Percentiles rank a stretch among this genome's conserved stretches.
Conservation (phyloP, 805 yeast species). For the Metschnikowia kunwiensis region DNA sequence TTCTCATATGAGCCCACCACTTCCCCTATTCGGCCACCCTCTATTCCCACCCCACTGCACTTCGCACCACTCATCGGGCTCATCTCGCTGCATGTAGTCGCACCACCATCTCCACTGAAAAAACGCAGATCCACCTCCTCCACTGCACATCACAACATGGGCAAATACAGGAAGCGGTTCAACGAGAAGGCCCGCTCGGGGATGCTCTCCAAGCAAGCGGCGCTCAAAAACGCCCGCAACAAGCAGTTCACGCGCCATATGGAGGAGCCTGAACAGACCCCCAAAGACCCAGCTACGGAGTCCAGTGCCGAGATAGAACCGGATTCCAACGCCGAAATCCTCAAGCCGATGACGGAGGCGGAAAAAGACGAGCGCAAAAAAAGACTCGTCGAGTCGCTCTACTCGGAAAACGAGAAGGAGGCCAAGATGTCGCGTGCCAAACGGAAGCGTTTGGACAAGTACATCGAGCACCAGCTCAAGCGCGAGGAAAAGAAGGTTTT, state of each 20-base stretch:
- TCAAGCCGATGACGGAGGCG: conserved; percentile 59
- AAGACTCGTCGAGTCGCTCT: conserved; percentile 53
- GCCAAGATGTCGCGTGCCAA: conserved; percentile 68
- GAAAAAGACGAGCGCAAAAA: conserved; percentile 67
- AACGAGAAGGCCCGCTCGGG: conserved; percentile 86
- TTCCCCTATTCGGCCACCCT: background rate
- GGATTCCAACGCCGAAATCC: conserved; percentile 59
- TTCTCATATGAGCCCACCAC: background rate
- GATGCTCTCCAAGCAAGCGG: conserved; percentile 74
- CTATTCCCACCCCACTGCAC: background rate
- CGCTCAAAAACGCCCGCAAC: conserved; percentile 62
- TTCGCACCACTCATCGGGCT: conserved; percentile 3
- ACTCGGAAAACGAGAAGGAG: conserved; percentile 56
- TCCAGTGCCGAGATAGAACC: conserved; percentile 10
- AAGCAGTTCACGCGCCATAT: conserved; percentile 57
- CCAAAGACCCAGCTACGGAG: conserved; percentile 2
- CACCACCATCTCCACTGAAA: conserved; percentile 3
- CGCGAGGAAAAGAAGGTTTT: conserved; percentile 82
- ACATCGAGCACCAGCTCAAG: conserved; percentile 84
- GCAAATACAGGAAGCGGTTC: conserved; percentile 74
- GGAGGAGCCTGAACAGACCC: conserved; percentile 22
- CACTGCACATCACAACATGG: conserved; percentile 47
- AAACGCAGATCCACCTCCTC: background rate
- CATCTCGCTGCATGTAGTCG: conserved; percentile 11
- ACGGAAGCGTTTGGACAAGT: conserved; percentile 80